Percentiles rank a stretch among this genome's conserved stretches.
These are phyloP conservation scores for Capsella bursapastoris DNA, from an alignment of 345 rosid species.

Conservation along the genomic window DNA sequence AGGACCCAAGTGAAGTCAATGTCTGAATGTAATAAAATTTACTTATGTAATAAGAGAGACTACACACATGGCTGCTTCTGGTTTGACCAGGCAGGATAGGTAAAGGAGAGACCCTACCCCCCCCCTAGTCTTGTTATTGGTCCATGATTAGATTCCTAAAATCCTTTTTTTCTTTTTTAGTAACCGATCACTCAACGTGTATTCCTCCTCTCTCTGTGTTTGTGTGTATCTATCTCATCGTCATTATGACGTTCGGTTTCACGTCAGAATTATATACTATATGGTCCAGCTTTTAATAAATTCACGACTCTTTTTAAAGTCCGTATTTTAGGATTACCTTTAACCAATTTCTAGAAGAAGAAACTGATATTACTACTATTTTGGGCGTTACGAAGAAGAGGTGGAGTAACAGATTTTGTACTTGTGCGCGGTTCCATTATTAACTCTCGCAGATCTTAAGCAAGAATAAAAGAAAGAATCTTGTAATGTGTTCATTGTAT, in stretches of 20 bases:
- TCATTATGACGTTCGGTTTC: constrained; percentile 19
- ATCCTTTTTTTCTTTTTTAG: neutral
- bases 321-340: neutral
- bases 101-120: constrained; percentile 30
- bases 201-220: neutral
- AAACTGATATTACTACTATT: neutral
- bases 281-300: neutral
- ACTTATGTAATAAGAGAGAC: constrained; percentile 3
- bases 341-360: neutral
- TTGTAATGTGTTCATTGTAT: neutral
- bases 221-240: constrained; percentile 20
- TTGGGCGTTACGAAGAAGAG: neutral
- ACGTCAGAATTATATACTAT: constrained; percentile 6
- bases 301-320: neutral
- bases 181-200: constrained; percentile 34
- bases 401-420: neutral
- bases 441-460: neutral
- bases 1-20: constrained; percentile 42
- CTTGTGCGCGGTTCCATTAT: neutral
- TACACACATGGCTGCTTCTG: constrained; percentile 46
- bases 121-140: constrained; percentile 14
- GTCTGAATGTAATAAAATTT: constrained; percentile 8
- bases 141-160: constrained; percentile 42
- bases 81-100: constrained; percentile 27
- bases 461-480: neutral